These are phyloP conservation scores for Dissophora ornata DNA, from an alignment of 192 early-diverging fungal genomes.

Conservation along the genomic window DNA sequence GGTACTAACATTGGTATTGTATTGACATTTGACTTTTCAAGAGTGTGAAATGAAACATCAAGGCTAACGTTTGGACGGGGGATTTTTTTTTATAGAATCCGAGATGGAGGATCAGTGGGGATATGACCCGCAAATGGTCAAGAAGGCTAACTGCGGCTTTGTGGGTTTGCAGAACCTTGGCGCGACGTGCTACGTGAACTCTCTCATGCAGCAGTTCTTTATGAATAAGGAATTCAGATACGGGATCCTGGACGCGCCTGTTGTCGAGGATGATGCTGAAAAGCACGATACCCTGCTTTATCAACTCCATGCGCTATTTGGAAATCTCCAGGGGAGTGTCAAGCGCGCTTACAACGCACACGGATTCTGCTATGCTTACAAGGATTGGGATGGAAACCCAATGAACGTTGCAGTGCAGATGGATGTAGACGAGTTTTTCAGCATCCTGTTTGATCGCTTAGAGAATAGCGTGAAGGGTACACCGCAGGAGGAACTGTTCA, in stretches of 20 bases:
- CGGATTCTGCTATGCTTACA: conserved; percentile 61
- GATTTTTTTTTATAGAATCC: conserved; percentile 17
- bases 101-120: conserved; percentile 58
- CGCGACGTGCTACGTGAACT: conserved; percentile 75
- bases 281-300: conserved; percentile 61
- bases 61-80: too few relatives aligned
- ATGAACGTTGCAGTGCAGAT: conserved; percentile 68
- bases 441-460: conserved; percentile 65
- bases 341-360: conserved; percentile 60
- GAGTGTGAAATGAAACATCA: not conserved
- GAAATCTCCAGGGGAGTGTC: conserved; percentile 60
- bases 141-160: conserved; percentile 54
- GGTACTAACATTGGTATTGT: too few relatives aligned
- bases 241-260: conserved; percentile 58
- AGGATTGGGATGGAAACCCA: conserved; percentile 64
- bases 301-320: conserved; percentile 64
- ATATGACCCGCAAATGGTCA: conserved; percentile 56
- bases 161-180: conserved; percentile 72
- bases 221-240: conserved; percentile 63
- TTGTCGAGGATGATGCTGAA: conserved; percentile 28
- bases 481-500: conserved; percentile 60
- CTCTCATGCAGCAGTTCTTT: conserved; percentile 70
- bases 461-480: conserved; percentile 61
- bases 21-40: too few relatives aligned
- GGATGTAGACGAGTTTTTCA: conserved; percentile 73